These are phyloP conservation scores for Vigna reflexopilosa DNA, from an alignment of 306 rosid genomes.

Conservation along the genomic window DNA sequence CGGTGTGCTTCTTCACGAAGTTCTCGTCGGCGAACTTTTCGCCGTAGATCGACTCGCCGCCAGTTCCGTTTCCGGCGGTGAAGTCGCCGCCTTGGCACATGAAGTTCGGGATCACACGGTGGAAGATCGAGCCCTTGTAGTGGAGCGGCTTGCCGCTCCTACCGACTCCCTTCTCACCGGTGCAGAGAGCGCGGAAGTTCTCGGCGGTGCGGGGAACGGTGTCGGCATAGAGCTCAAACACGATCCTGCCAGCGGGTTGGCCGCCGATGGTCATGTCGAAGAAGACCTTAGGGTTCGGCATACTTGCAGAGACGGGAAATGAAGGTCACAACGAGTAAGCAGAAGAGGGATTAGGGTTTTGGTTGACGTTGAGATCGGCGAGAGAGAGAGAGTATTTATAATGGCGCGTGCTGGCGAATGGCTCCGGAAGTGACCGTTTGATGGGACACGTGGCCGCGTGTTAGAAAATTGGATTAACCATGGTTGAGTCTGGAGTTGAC, in stretches of 20 bases:
- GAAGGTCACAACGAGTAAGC: not conserved
- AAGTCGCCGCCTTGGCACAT: constrained; percentile 11
- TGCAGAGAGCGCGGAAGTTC: constrained; percentile 3
- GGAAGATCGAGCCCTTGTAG: not conserved
- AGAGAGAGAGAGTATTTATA: constrained; percentile 40
- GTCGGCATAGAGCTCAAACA: not conserved
- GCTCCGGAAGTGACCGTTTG: constrained; percentile 49
- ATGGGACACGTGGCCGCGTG: constrained; percentile 53
- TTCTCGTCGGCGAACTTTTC: not conserved
- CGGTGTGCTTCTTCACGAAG: constrained; percentile 18
- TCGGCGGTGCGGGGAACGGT: not conserved
- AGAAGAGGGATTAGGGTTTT: constrained; percentile 31
- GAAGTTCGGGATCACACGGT: constrained; percentile 9
- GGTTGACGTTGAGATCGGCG: not conserved
- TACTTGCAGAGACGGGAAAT: not conserved
- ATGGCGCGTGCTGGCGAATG: constrained; percentile 27
- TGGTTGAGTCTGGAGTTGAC: constrained; percentile 57
- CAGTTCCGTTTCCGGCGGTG: constrained; percentile 10
- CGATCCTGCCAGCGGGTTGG: not conserved
- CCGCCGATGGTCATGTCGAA: constrained; percentile 6
- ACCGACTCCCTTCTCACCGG: not conserved
- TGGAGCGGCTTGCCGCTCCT: constrained; percentile 8
- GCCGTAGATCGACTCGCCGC: constrained; percentile 1
- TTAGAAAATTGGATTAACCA: constrained; percentile 32
- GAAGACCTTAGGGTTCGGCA: not conserved